phyloP scores from a whole-genome alignment of 1,284 basidiomycete species.

The Microbotryum silenes-acaulis region DNA sequence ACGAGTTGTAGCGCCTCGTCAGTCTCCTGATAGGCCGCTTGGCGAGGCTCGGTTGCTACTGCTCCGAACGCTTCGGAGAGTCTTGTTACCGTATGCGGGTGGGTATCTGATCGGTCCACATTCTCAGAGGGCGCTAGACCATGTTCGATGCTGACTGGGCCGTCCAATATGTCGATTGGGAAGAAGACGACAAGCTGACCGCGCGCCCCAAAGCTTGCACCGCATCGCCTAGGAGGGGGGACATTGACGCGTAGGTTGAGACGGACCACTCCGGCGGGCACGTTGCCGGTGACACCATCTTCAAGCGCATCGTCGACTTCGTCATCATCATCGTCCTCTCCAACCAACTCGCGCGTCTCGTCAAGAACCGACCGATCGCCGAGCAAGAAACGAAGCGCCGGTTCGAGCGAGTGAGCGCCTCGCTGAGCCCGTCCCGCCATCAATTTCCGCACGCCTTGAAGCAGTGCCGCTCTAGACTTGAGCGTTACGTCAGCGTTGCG shows the following conservation, averaged over 20 bases:
- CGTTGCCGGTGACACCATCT: constrained; percentile 34
- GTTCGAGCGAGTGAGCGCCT: constrained; percentile 68
- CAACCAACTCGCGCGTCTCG: constrained; percentile 40
- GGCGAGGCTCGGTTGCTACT: constrained; percentile 7
- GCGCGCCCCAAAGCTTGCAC: constrained; percentile 76
- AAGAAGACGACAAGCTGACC: constrained; percentile 48
- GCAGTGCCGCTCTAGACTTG: constrained; percentile 64
- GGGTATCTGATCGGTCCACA: not conserved
- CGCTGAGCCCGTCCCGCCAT: constrained; percentile 46
- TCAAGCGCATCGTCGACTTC: constrained; percentile 30
- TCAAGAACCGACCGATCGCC: constrained; percentile 45
- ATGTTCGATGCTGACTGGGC: constrained; percentile 17
- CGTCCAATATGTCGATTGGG: constrained; percentile 19
- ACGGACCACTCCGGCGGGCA: constrained; percentile 47
- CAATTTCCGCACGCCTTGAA: constrained; percentile 63
- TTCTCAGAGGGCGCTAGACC: too few species aligned
- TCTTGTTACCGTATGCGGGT: not conserved
- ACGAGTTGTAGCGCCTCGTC: constrained; percentile 27
- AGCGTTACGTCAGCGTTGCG: constrained; percentile 69
- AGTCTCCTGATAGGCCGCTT: constrained; percentile 24
- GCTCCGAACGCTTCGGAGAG: constrained; percentile 30
- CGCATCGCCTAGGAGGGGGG: constrained; percentile 67
- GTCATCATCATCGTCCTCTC: constrained; percentile 36
- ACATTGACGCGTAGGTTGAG: constrained; percentile 54
- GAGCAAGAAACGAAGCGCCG: constrained; percentile 68